Evolutionary conservation across 2,329 filamentous ascomycete genomes (phyloP).

Genomic region (Cadophora malorum): DNA sequence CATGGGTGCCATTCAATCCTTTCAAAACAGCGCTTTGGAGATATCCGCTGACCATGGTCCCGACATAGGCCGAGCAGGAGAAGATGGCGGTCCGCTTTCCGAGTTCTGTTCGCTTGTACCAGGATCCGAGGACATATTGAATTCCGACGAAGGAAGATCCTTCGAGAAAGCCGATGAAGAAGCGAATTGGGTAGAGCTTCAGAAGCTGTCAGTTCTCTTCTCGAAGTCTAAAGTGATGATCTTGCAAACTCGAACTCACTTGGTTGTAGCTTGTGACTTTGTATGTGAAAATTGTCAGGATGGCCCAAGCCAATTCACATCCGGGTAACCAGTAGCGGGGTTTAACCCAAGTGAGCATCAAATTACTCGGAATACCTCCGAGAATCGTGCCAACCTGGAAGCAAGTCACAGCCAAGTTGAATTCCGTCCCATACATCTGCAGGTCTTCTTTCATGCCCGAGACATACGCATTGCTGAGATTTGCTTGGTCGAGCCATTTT

Average conservation of each 20-base stretch:
- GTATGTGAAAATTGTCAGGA: conserved; percentile 24
- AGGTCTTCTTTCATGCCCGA: conserved; percentile 50
- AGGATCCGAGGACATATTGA: conserved; percentile 50
- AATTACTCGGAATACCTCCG: conserved; percentile 28
- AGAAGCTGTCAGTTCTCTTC: not conserved
- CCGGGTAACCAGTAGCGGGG: conserved; percentile 37
- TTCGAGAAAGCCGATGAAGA: conserved; percentile 36
- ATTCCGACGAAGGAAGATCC: conserved; percentile 52
- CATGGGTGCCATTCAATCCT: conserved; percentile 47
- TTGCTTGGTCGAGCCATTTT: conserved; percentile 50
- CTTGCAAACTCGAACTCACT: conserved; percentile 7
- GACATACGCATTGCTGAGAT: conserved; percentile 38
- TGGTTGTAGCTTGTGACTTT: conserved; percentile 19
- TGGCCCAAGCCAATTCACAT: conserved; percentile 24
- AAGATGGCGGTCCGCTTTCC: conserved; percentile 51
- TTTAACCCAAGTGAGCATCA: conserved; percentile 26
- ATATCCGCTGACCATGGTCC: conserved; percentile 52
- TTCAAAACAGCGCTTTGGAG: conserved; percentile 50
- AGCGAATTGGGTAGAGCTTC: conserved; percentile 44
- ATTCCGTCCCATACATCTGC: conserved; percentile 56
- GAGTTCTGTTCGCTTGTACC: conserved; percentile 52
- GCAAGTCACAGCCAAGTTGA: conserved; percentile 57
- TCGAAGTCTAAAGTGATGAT: too few species aligned
- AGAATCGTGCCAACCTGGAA: conserved; percentile 52
- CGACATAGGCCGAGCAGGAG: conserved; percentile 45